A percentile compares a stretch with the other conserved stretches of the same genome.
phyloP scores from a whole-genome alignment of 1,284 basidiomycete species.

The Schizophyllum commune region DNA sequence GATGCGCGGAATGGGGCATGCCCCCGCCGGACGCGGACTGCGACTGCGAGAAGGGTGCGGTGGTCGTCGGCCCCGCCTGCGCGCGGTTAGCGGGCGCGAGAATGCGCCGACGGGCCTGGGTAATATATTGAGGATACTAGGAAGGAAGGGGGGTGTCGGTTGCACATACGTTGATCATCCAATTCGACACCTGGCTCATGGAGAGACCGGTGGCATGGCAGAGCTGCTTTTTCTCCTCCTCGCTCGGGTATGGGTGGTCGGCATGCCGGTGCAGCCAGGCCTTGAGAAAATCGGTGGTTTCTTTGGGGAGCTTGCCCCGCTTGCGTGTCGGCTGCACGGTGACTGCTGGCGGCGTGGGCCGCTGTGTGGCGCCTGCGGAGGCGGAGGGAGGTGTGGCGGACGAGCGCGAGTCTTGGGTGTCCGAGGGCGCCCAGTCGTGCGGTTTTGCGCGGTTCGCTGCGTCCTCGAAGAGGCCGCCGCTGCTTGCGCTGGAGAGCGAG shows the following conservation, averaged over 20 bases:
- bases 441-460: constrained; percentile 37
- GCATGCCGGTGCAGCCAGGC: constrained; percentile 87
- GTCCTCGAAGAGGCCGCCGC: constrained; percentile 26
- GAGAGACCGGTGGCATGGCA: constrained; percentile 80
- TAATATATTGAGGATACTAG: background rate
- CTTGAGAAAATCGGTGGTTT: constrained; percentile 84
- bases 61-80: constrained; percentile 65
- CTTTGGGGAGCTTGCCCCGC: constrained; percentile 83
- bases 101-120: constrained; percentile 70
- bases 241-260: constrained; percentile 84
- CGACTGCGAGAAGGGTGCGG: constrained; percentile 51
- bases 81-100: constrained; percentile 73
- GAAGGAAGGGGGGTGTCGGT: background rate
- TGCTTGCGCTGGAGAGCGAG: constrained; percentile 32
- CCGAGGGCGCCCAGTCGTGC: constrained; percentile 26
- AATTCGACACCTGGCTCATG: constrained; percentile 85
- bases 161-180: constrained; percentile 80
- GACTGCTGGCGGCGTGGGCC: background rate
- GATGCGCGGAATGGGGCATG: constrained; percentile 32
- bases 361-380: constrained; percentile 43
- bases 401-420: too few species aligned
- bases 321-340: constrained; percentile 52
- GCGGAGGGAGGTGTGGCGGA: constrained; percentile 42
- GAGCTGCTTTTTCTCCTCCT: constrained; percentile 86
- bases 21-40: constrained; percentile 37